Conservation (phyloP, 345 rosid genomes). For the Citrus glauca region DNA sequence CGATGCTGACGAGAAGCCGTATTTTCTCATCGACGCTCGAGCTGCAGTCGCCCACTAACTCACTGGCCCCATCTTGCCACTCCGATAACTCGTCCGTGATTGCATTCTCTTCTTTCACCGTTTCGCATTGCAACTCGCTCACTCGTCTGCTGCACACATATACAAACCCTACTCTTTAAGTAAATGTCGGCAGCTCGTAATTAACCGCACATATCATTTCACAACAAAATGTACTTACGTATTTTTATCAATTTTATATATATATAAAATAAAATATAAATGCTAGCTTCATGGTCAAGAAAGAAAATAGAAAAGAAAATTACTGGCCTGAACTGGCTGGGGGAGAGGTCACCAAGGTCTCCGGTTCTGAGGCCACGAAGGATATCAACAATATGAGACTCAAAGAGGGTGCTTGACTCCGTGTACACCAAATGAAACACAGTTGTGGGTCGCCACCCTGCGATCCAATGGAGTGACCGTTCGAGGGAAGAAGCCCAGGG, state of each 20-base stretch:
- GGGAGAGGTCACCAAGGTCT: conserved; percentile 81
- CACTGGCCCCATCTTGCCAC: conserved; percentile 73
- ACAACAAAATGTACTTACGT: no score
- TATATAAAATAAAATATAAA: no score
- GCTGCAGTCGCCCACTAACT: conserved; percentile 25
- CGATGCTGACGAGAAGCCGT: conserved; percentile 38
- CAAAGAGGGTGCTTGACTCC: conserved; percentile 71
- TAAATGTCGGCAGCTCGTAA: no score
- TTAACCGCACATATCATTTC: no score
- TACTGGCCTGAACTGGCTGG: conserved; percentile 62
- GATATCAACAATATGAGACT: conserved; percentile 70
- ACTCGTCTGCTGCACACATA: conserved; percentile 44
- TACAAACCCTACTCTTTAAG: neutral
- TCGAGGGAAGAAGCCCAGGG: conserved; percentile 82
- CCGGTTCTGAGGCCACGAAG: conserved; percentile 63
- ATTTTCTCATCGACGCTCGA: conserved; percentile 33
- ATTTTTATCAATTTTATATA: no score
- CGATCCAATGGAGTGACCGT: conserved; percentile 83
- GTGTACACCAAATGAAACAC: conserved; percentile 78
- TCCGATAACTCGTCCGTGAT: conserved; percentile 63
- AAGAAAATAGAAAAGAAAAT: neutral
- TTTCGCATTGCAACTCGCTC: conserved; percentile 84
- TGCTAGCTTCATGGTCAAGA: neutral
- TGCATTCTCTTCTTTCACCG: conserved; percentile 79
- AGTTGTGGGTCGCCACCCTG: conserved; percentile 81